Percentiles rank a stretch among this genome's conserved stretches.
Evolutionary conservation across 768 basidiomycete genomes (phyloP).

Genomic region (Hypsizygus marmoreus): DNA sequence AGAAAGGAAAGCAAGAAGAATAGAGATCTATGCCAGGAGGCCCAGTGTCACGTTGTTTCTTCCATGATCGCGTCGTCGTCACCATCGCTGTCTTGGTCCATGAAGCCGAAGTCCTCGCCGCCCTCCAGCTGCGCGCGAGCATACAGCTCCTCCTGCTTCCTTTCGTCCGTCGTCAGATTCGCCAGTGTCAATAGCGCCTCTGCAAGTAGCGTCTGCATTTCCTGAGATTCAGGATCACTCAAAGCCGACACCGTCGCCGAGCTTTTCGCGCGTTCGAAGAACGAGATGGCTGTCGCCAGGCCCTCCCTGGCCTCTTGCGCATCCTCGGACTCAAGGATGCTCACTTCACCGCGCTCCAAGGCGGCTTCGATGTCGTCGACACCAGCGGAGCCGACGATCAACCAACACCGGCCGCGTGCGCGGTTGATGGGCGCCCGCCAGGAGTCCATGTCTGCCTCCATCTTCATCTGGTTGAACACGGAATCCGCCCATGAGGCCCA

Average conservation of each 20-base stretch:
- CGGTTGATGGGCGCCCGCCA: conserved; percentile 49
- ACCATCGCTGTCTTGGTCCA: conserved; percentile 27
- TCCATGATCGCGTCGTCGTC: conserved; percentile 21
- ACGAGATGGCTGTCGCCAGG: conserved; percentile 44
- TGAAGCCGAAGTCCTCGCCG: conserved; percentile 37
- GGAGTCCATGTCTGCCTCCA: conserved; percentile 55
- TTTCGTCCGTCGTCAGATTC: conserved; percentile 53
- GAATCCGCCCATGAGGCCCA: conserved; percentile 67
- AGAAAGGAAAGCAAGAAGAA: no score
- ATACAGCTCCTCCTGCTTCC: conserved; percentile 53
- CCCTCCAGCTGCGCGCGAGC: conserved; percentile 50
- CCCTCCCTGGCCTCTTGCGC: conserved; percentile 59
- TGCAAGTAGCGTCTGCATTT: conserved; percentile 40
- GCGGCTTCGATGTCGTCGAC: conserved; percentile 58
- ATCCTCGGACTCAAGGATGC: conserved; percentile 44
- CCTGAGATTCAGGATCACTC: conserved; percentile 21
- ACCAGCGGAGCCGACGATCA: conserved; percentile 55
- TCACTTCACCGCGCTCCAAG: conserved; percentile 44
- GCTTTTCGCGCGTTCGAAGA: conserved; percentile 42
- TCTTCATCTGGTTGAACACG: conserved; percentile 63
- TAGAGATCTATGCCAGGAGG: no score
- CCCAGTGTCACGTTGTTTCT: conserved; percentile 11
- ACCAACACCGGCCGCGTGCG: conserved; percentile 55
- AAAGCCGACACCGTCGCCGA: conserved; percentile 18
- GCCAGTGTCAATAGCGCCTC: conserved; percentile 63